Base-by-base conservation (phyloP, 2,329 filamentous ascomycete species). In the Nothopassalora personata region DNA sequence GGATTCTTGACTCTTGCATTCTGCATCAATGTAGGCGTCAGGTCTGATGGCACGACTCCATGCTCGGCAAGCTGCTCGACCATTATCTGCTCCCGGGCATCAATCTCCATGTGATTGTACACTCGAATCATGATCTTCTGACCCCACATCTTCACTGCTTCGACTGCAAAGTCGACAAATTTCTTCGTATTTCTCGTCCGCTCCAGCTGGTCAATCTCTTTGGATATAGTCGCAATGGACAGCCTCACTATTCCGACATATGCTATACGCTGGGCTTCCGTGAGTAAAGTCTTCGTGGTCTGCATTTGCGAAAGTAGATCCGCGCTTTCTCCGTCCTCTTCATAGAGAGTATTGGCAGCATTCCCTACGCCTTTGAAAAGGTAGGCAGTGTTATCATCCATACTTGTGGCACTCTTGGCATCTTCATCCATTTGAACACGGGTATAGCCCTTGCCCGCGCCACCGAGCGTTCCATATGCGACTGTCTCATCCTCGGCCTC, bases 81-180 rank as follows among this genome's bases (percentile, higher is more conserved):
- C 94, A 99, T 99, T 73, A 99, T 81, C 78, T 99, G 94, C 75
- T 99, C 94, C 13, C 84, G 87, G 23, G 87, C 80, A 70, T 87
- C 91, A 69, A 99, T 95, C 60, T 99, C 94, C 94, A 99, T 99
- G 75, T 99, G 94, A 11, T 85, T 80, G 73, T 97, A 99, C 11
- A 99, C 74, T 27, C 93, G 86, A 60, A 97, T 86, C 92, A 99
- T 99, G 83, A 96, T 96, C 77, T 95, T 95, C 73, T 99, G 94
- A 58, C 89, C 86, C 93, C 93, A 99, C 89, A 97, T 97, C 74
- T 88, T 88, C 77, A 90, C 87, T 36, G 86, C 84, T 73, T 97
- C 94, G 10, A 86, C 78, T 0, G 89, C 84, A 61, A 87, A 77
- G 31, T 83, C 81, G 10, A 91, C 73, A 47, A 86, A 79, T 73